phyloP scores from a whole-genome alignment of 106 monocot genomes.

The Phalaenopsis aphrodite region DNA sequence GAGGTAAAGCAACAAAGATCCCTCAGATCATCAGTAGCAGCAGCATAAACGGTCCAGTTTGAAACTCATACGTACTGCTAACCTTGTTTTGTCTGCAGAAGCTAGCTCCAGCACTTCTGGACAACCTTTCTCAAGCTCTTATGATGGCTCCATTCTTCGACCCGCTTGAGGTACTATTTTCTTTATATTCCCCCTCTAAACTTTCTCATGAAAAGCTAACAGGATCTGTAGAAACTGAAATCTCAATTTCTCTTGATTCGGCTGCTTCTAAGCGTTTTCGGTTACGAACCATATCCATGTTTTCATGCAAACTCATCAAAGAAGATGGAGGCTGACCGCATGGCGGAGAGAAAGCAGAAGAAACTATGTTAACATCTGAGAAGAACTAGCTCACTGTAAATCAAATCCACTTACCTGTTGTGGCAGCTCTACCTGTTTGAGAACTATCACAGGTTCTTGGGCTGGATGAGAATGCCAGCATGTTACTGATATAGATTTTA shows the following conservation, averaged over 20 bases:
- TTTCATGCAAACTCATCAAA: conserved; percentile 32
- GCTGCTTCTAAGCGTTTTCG: conserved; percentile 33
- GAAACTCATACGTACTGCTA: background rate
- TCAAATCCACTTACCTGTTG: background rate
- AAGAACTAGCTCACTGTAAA: background rate
- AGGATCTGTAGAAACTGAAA: background rate
- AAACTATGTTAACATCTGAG: conserved; percentile 13
- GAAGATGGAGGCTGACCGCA: conserved; percentile 40
- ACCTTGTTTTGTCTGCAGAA: conserved; percentile 15
- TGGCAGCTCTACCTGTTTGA: background rate
- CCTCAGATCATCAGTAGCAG: background rate
- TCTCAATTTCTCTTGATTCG: conserved; percentile 3
- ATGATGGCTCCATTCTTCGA: conserved; percentile 53
- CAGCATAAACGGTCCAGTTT: too few relatives aligned
- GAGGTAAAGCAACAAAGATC: conserved; percentile 33
- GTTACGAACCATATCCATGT: conserved; percentile 64
- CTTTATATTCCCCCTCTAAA: background rate
- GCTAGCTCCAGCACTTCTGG: conserved; percentile 46
- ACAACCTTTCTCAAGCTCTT: conserved; percentile 40
- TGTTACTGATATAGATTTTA: too few relatives aligned
- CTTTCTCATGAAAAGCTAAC: background rate
- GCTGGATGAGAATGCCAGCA: background rate
- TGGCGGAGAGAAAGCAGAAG: conserved; percentile 40
- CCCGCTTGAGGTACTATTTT: conserved; percentile 35
- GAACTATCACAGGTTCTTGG: background rate